Base-by-base conservation (phyloP, 2,329 filamentous ascomycete species). In the Scytalidium lignicola region DNA sequence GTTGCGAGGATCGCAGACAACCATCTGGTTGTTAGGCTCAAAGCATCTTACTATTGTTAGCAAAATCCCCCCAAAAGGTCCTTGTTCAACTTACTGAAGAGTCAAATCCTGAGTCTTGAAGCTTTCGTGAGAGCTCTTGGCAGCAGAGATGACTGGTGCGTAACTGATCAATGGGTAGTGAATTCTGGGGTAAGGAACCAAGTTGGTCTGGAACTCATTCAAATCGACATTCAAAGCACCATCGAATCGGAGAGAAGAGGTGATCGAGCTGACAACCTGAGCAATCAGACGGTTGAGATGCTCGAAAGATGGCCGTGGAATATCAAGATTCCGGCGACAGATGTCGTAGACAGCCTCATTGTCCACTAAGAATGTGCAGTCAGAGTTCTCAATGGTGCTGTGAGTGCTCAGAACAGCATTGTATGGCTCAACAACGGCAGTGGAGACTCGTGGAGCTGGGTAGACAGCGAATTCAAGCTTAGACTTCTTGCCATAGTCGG, bases 271-370 rank as follows among this genome's bases (percentile, higher is more conserved):
- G 57, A 85, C 81, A 49, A 85, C 81, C 65, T 85, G 82, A 46
- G 82, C 80, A 60, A 85, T 83, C 56, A 85, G 68, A 48, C 80
- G 78, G 66, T 85, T 85, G 51, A 85, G 69, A 62, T 85, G 80
- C 65, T 83, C 79, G 59, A 79, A 84, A 57, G 75, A 73, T 12
- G 82, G 82, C 51, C 82, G 79, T 46, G 80, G 78, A 54, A 85
- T 83, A 58, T 83, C 80, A 50, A 85, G 67, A 65, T 78, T 83
- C 55, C 79, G 78, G 50, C 76, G 75, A 71, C 82, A 85, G 64
- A 85, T 84, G 58, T 83, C 79, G 66, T 85, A 85, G 54, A 85
- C 80, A 47, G 82, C 82, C 61, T 85, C 82, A 58, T 85, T 85
- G 63, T 85, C 82, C 48, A 85, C 81, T 51, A 85, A 68, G 72